phyloP scores from a whole-genome alignment of 2,329 filamentous ascomycete species.

The Myriosclerotinia duriaeana region DNA sequence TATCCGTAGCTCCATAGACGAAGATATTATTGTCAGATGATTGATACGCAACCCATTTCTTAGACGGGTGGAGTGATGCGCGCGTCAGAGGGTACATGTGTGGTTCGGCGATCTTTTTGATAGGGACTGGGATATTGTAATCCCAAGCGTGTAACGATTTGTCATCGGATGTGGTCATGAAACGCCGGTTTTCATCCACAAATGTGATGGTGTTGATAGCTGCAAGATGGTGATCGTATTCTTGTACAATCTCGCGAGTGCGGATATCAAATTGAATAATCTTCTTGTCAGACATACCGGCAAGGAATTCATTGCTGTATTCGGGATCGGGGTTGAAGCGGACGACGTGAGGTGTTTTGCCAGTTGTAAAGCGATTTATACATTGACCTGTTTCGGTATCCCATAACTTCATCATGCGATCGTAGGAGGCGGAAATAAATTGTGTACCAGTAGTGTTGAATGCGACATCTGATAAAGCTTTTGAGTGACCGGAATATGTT shows the following conservation, averaged over 20 bases:
- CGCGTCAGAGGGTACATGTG: constrained; percentile 97
- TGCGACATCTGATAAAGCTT: constrained; percentile 83
- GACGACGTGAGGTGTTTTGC: constrained; percentile 92
- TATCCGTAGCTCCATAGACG: constrained; percentile 90
- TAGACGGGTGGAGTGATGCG: constrained; percentile 77
- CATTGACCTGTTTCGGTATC: constrained; percentile 94
- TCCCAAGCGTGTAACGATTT: constrained; percentile 97
- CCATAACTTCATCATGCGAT: constrained; percentile 96
- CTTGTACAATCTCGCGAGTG: constrained; percentile 77
- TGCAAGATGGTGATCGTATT: constrained; percentile 98
- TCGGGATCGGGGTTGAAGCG: constrained; percentile 83
- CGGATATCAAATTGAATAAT: constrained; percentile 96
- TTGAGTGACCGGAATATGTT: constrained; percentile 87
- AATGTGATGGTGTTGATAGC: constrained; percentile 97
- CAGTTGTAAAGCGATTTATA: constrained; percentile 83
- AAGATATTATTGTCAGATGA: constrained; percentile 94
- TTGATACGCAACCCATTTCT: constrained; percentile 94
- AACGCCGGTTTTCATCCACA: constrained; percentile 88
- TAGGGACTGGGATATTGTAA: constrained; percentile 95
- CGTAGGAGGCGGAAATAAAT: constrained; percentile 89
- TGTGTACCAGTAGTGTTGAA: constrained; percentile 81
- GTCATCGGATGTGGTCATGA: constrained; percentile 97
- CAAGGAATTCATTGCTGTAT: constrained; percentile 84
- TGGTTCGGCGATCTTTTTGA: constrained; percentile 96
- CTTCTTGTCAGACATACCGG: constrained; percentile 98